Evolutionary conservation across 306 rosid species (phyloP), one percentile per base, ranked within the genome.

Genomic region (Rosa lucieae): DNA sequence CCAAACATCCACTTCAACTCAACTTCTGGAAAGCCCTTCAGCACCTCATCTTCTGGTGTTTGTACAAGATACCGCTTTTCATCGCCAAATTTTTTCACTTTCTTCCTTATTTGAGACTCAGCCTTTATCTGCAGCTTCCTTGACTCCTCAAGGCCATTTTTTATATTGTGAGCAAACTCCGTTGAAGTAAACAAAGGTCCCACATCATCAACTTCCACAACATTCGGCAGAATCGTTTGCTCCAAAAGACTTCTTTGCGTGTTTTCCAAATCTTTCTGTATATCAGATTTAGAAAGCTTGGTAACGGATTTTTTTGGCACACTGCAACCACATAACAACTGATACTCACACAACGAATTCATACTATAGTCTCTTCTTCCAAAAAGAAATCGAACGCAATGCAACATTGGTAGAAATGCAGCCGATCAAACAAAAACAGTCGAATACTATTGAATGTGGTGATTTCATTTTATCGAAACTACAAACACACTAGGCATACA

Each of bases 1-100:
- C 97, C 97, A 81, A 93, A 93, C 89, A 89, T 89, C 97, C 96
- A 93, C 89, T 91, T 93, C 85, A 89, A 76, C 82, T 93, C 88
- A 74, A 91, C 87, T 85, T 90, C 97, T 66, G 97, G 97, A 88
- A 93, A 93, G 67, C 97, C 97, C 81, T 86, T 91, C 83, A 92
- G 66, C 72, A 87, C 92, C 86, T 94, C 95, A 52, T 86, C 93
- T 77, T 92, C 95, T 1, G 95, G 92, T 66, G 97, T 76, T 77
- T 81, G 78, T 75, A 84, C 72, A 79, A 92, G 82, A 81, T 37
- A 74, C 59, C 82, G 93, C 69, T 83, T 87, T 84, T 92, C 99
- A 82, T 80, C 81, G 79, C 93, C 97, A 80, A 82, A 87, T 88
- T 86, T 93, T 81, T 82, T 88, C 95, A 83, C 81, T 10, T 79